Evolutionary conservation across 1,284 basidiomycete species (phyloP).

Genomic region (Entoloma clypeatum): DNA sequence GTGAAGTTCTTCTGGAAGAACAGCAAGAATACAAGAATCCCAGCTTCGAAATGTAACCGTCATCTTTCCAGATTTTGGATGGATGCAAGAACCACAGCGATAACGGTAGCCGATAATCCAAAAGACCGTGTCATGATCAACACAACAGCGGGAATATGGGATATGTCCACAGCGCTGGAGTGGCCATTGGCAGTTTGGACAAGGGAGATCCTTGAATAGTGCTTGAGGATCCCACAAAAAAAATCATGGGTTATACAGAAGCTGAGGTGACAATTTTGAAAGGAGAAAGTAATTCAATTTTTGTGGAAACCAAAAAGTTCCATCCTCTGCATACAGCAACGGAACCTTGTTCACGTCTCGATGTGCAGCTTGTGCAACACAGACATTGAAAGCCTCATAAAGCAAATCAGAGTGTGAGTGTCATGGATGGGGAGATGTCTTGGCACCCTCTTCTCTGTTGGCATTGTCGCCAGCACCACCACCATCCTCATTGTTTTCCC

Average conservation of each 20-base stretch:
- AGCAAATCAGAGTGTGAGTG: too few relatives aligned
- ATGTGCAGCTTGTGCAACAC: too few relatives aligned
- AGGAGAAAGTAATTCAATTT: constrained; percentile 16
- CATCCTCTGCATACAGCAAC: constrained; percentile 12
- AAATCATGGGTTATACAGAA: constrained; percentile 16
- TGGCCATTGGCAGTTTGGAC: constrained; percentile 18
- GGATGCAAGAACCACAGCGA: constrained; percentile 17
- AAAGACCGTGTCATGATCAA: constrained; percentile 19
- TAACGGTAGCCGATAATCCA: constrained; percentile 26
- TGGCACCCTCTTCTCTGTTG: neutral
- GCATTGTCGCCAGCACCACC: too few relatives aligned
- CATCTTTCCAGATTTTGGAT: constrained; percentile 12
- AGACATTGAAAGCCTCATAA: too few relatives aligned
- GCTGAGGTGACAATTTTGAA: constrained; percentile 5
- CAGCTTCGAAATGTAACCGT: constrained; percentile 25
- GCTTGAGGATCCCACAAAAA: constrained; percentile 26
- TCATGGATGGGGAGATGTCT: too few relatives aligned
- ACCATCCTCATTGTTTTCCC: too few relatives aligned
- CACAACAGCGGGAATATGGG: constrained; percentile 18
- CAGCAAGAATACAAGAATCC: constrained; percentile 20
- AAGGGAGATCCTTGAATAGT: constrained; percentile 15
- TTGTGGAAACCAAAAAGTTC: constrained; percentile 18
- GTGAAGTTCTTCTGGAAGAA: constrained; percentile 18
- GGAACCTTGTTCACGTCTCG: constrained; percentile 15
- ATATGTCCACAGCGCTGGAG: constrained; percentile 17